Evolutionary conservation across 2,329 filamentous ascomycete genomes (phyloP).

Genomic region (Pseudogymnoascus sp.): DNA sequence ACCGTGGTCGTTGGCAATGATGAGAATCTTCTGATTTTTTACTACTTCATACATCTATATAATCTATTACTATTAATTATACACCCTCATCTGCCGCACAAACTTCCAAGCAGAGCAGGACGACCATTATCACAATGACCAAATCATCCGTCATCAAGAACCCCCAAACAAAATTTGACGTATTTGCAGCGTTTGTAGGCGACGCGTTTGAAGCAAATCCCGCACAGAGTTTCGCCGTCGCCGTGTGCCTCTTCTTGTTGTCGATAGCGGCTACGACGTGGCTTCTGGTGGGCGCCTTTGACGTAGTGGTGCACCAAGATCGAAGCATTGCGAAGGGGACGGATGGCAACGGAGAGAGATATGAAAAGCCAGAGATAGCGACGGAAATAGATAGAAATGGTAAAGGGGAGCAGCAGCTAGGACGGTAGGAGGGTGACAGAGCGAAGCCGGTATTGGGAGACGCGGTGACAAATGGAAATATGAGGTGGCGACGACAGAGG

Average conservation of each 20-base stretch:
- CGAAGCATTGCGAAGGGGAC: background rate
- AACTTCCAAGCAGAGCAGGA: background rate
- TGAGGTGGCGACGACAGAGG: background rate
- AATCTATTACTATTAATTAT: background rate
- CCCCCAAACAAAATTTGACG: background rate
- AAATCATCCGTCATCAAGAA: background rate
- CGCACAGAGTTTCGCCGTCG: background rate
- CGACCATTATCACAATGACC: background rate
- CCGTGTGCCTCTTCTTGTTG: background rate
- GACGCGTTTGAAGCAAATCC: background rate
- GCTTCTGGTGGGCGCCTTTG: background rate
- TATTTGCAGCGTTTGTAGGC: background rate
- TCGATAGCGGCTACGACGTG: background rate
- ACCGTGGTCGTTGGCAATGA: background rate
- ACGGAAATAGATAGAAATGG: background rate
- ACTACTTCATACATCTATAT: background rate
- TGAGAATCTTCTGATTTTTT: background rate
- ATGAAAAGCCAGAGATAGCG: background rate
- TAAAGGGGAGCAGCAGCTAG: background rate
- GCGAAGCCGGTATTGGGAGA: background rate
- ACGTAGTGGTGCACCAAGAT: background rate
- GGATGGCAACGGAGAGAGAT: background rate
- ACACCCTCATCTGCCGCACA: background rate
- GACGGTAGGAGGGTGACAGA: background rate
- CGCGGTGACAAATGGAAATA: background rate